Evolutionary conservation across 805 yeast species (phyloP), one percentile per base, ranked within the genome.

Genomic region (Spencermartinsiella europaea): DNA sequence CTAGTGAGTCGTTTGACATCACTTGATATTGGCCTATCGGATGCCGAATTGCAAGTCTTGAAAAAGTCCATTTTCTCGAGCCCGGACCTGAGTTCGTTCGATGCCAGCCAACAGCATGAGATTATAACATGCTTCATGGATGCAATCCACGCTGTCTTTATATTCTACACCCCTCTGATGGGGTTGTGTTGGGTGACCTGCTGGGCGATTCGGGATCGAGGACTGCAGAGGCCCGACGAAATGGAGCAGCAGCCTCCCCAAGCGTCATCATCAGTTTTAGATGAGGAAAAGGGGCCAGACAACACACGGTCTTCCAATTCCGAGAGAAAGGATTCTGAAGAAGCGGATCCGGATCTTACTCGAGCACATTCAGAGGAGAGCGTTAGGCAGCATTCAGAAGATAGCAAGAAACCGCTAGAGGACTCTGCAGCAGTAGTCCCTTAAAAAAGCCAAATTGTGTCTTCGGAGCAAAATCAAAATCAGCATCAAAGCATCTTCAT

Each of bases 161-260:
- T 44, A 3, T 37, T 44, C 31, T 8, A 21, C 20, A 20, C 31
- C n/a, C 45, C 45, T 33, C 20, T 41, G 20, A 14, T 41, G 39
- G 45, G 45, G 16, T 12, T 16, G 5, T 41, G 45, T 21, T 41
- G 27, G 19, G 39, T 34, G 7, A 12, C 14, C 12, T n/a, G 21
- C 17, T 41, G 45, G 45, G 15, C 33, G 16, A 41, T 41, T 15
- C 27, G 31, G 19, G 45, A 41, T 21, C 36, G 27, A 4, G 45
- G 45, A 41, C 40, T 41, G 15, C 45, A 41, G 39, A 3, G 45
- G 21, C 45, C 45, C 10, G 45, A 41, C 15, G 45, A 41, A 15
- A 25, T 21, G 5, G 21, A 17, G 21, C 17, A 38, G 31, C 17
- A 38, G 31, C 40, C 38, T 15, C 20, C 38, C 7, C 10, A 7